Percentiles rank a stretch among this genome's conserved stretches.
Conservation (phyloP, 2,329 filamentous ascomycete species). For the Dactylellina cionopaga region DNA sequence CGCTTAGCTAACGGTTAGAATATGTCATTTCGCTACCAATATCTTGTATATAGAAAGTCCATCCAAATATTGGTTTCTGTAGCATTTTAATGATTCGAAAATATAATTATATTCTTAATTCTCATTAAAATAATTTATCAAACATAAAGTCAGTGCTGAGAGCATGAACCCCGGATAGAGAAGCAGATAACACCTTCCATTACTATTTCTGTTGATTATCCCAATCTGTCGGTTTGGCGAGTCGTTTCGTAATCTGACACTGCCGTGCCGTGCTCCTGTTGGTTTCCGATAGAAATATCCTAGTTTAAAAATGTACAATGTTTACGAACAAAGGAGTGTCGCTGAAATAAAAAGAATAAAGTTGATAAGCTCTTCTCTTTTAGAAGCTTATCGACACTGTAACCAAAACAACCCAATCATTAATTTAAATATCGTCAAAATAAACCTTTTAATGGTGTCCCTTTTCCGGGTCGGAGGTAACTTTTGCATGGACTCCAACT, state of each 20-base stretch:
- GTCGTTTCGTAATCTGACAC: background rate
- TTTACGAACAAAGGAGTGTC: conserved; percentile 9
- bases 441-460: no score
- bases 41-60: conserved; percentile 28
- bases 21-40: conserved; percentile 13
- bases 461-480: conserved; percentile 24
- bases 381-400: no score
- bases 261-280: no score
- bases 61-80: no score
- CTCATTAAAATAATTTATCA: background rate
- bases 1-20: conserved; percentile 5
- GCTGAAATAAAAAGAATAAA: background rate
- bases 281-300: no score
- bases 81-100: background rate
- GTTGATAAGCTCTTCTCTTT: no score
- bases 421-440: no score
- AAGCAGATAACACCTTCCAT: conserved; percentile 6
- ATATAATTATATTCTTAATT: background rate
- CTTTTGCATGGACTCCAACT: background rate
- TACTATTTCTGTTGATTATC: conserved; percentile 14
- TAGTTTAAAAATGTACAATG: no score
- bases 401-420: no score
- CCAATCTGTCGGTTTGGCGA: background rate
- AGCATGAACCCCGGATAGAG: background rate
- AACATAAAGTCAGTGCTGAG: background rate